These are phyloP conservation scores for Tulasnella sp. DNA, from an alignment of 768 basidiomycete species.

Conservation along the genomic window DNA sequence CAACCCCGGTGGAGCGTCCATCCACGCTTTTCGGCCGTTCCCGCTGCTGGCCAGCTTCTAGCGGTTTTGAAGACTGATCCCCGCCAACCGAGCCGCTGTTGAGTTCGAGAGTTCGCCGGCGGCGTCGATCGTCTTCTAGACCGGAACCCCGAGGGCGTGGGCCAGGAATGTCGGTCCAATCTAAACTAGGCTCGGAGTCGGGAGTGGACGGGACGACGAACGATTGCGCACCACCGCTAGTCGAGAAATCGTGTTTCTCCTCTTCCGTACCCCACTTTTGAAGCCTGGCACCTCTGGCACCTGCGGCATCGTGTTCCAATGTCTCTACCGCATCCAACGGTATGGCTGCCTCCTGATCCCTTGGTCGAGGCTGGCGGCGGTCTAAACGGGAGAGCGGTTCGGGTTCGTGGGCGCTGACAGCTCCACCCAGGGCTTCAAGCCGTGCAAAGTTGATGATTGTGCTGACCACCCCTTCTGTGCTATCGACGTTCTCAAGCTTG, in stretches of 20 bases:
- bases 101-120: not conserved
- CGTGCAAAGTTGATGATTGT: not conserved
- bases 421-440: not conserved
- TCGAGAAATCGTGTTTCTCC: not conserved
- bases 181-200: not conserved
- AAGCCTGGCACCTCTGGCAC: not conserved
- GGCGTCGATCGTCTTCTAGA: not conserved
- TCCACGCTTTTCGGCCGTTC: not conserved
- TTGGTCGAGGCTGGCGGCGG: not conserved
- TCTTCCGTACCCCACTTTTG: not conserved
- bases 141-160: not conserved
- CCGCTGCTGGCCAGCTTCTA: not conserved
- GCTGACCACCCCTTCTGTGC: not conserved
- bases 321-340: not conserved
- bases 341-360: not conserved
- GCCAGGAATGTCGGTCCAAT: not conserved
- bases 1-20: not conserved
- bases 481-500: not conserved
- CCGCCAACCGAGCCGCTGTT: not conserved
- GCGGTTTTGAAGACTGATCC: not conserved
- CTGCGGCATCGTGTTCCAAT: not conserved
- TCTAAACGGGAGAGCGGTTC: not conserved
- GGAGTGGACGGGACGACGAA: not conserved
- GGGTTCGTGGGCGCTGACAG: not conserved
- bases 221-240: not conserved